Conservation (phyloP, 306 rosid species). For the Rosa persica region DNA sequence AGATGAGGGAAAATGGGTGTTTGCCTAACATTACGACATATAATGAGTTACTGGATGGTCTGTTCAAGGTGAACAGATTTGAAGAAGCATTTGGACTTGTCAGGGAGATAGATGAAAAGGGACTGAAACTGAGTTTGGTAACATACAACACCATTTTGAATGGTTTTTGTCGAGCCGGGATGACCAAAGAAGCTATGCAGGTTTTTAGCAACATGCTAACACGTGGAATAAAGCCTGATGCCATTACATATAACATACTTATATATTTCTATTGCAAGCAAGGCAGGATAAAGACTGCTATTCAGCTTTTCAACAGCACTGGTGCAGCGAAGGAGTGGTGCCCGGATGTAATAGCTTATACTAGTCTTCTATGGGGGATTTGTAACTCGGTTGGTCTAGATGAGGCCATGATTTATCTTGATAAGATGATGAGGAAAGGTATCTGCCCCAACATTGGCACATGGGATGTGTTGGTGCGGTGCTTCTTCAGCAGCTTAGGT, state of each 20-base stretch:
- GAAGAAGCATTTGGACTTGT: conserved; percentile 60
- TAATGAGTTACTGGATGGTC: conserved; percentile 69
- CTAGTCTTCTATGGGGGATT: conserved; percentile 71
- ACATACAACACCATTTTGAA: conserved; percentile 72
- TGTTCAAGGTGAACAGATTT: conserved; percentile 52
- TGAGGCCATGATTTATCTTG: conserved; percentile 63
- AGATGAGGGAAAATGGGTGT: conserved; percentile 61
- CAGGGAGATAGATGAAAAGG: conserved; percentile 57
- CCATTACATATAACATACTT: conserved; percentile 52
- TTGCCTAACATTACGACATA: conserved; percentile 72
- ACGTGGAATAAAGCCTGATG: conserved; percentile 60
- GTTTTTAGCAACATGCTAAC: conserved; percentile 65
- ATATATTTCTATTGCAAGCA: conserved; percentile 55
- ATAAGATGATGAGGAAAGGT: conserved; percentile 62
- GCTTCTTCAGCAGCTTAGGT: conserved; percentile 70
- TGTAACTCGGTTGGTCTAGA: conserved; percentile 57
- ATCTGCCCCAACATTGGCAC: conserved; percentile 61
- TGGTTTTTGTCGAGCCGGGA: conserved; percentile 63
- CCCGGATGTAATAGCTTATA: conserved; percentile 68
- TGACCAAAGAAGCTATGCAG: conserved; percentile 55
- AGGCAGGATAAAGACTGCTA: conserved; percentile 62
- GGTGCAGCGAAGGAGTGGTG: conserved; percentile 47
- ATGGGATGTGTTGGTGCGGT: conserved; percentile 71
- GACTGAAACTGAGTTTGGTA: conserved; percentile 47
- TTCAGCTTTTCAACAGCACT: conserved; percentile 48